A percentile compares a stretch with the other conserved stretches of the same genome.
These are phyloP conservation scores for Ceratobasidium sp. DNA, from an alignment of 1,284 basidiomycete species.

Conservation along the genomic window DNA sequence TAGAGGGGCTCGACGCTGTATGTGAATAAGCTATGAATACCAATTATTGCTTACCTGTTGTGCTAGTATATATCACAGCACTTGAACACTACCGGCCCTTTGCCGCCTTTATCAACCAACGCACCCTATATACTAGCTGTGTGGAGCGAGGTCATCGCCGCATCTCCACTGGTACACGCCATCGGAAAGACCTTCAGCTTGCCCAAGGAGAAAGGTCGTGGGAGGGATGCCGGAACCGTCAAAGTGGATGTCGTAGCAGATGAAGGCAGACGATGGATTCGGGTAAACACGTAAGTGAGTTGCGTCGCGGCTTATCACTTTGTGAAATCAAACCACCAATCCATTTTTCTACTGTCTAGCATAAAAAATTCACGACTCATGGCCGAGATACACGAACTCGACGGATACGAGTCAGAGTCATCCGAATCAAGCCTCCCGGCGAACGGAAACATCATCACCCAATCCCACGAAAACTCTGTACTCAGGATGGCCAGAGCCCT, in stretches of 20 bases:
- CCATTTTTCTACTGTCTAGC: slow-evolving; percentile 53
- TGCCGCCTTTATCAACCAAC: slow-evolving; percentile 68
- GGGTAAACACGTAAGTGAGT: slow-evolving; percentile 79
- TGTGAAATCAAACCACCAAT: slow-evolving; percentile 15
- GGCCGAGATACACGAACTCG: slow-evolving; percentile 79
- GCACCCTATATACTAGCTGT: slow-evolving; percentile 76
- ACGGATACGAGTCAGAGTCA: slow-evolving; percentile 77
- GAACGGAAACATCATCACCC: slow-evolving; percentile 49
- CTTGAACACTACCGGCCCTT: slow-evolving; percentile 44
- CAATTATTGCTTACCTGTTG: background rate
- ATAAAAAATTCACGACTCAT: slow-evolving; percentile 76
- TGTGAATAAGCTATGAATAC: background rate
- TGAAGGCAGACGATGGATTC: slow-evolving; percentile 74
- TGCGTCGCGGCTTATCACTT: slow-evolving; percentile 13
- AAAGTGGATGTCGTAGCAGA: slow-evolving; percentile 82
- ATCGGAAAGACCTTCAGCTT: slow-evolving; percentile 62
- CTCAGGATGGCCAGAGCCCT: slow-evolving; percentile 68
- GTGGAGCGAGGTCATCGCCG: slow-evolving; percentile 74
- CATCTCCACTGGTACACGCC: slow-evolving; percentile 64
- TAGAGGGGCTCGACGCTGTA: slow-evolving; percentile 42
- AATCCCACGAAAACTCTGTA: slow-evolving; percentile 73
- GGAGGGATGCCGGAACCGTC: slow-evolving; percentile 54
- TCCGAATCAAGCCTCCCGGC: slow-evolving; percentile 57
- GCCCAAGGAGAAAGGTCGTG: slow-evolving; percentile 48
- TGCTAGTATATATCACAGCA: slow-evolving; percentile 33